These are phyloP conservation scores for Chenopodium suecicum DNA, from an alignment of 148 eudicot genomes.

Conservation along the genomic window DNA sequence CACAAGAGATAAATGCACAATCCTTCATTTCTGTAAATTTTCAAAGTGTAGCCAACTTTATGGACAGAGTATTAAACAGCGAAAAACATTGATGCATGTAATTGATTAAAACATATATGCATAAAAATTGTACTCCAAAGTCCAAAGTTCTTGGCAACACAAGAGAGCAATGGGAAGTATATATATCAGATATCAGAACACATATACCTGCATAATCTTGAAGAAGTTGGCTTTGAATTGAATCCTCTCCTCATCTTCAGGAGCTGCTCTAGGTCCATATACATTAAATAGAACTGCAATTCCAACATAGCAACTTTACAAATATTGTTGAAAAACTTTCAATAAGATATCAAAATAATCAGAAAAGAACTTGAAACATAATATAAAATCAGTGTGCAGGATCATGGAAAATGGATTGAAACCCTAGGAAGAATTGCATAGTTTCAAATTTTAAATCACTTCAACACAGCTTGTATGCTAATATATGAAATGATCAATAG, in stretches of 20 bases:
- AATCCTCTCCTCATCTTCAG: conserved; percentile 74
- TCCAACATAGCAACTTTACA: conserved; percentile 15
- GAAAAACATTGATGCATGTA: no score
- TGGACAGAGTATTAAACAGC: neutral
- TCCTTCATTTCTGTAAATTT: no score
- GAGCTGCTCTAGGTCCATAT: conserved; percentile 85
- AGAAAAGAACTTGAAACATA: neutral
- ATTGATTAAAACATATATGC: no score
- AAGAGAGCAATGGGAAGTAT: neutral
- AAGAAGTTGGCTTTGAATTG: conserved; percentile 73
- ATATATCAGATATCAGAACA: neutral
- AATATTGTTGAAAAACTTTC: conserved; percentile 3
- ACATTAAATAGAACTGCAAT: conserved; percentile 81
- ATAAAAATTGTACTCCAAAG: neutral
- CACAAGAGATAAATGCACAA: neutral
- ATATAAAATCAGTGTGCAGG: neutral
- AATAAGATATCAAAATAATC: neutral
- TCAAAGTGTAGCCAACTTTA: neutral
- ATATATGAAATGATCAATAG: neutral
- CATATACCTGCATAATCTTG: conserved; percentile 69
- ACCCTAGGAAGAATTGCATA: neutral
- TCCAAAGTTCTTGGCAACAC: neutral
- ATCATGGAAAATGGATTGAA: neutral
- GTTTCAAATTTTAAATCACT: neutral
- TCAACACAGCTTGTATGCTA: neutral